phyloP scores from a whole-genome alignment of 192 early-diverging fungal species.

The Thoreauomyces humboldtii region DNA sequence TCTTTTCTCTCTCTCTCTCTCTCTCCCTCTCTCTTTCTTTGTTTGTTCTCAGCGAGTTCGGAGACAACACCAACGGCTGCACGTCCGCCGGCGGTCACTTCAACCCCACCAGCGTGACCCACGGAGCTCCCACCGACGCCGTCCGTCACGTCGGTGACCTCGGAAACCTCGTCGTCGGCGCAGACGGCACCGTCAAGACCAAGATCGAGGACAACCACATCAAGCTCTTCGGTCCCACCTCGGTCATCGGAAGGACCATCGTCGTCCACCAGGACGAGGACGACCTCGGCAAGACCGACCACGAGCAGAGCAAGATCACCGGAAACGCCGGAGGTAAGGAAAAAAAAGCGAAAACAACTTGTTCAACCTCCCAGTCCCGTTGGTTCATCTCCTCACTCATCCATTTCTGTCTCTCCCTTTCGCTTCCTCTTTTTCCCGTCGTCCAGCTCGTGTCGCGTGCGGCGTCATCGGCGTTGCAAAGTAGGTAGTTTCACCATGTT shows the following conservation, averaged over 20 bases:
- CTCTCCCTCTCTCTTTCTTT: too few relatives aligned
- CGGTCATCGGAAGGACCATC: slow-evolving; percentile 79
- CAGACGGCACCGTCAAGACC: slow-evolving; percentile 54
- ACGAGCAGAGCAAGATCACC: slow-evolving; percentile 70
- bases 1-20: too few relatives aligned
- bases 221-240: slow-evolving; percentile 74
- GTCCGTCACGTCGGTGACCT: slow-evolving; percentile 88
- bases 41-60: slow-evolving; percentile 55
- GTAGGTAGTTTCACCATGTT: too few relatives aligned
- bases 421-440: too few relatives aligned
- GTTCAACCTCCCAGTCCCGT: background rate
- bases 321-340: slow-evolving; percentile 73
- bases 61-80: slow-evolving; percentile 79
- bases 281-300: slow-evolving; percentile 79
- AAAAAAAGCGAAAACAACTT: too few relatives aligned
- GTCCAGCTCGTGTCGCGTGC: slow-evolving; percentile 74
- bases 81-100: slow-evolving; percentile 82
- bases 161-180: slow-evolving; percentile 71
- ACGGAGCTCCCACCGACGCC: slow-evolving; percentile 71
- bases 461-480: slow-evolving; percentile 83
- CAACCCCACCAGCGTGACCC: slow-evolving; percentile 74
- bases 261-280: slow-evolving; percentile 84
- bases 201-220: slow-evolving; percentile 57
- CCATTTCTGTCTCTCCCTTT: background rate
- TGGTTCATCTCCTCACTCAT: background rate